phyloP scores from a whole-genome alignment of 257 asterid genomes.

The Scutellaria minor region DNA sequence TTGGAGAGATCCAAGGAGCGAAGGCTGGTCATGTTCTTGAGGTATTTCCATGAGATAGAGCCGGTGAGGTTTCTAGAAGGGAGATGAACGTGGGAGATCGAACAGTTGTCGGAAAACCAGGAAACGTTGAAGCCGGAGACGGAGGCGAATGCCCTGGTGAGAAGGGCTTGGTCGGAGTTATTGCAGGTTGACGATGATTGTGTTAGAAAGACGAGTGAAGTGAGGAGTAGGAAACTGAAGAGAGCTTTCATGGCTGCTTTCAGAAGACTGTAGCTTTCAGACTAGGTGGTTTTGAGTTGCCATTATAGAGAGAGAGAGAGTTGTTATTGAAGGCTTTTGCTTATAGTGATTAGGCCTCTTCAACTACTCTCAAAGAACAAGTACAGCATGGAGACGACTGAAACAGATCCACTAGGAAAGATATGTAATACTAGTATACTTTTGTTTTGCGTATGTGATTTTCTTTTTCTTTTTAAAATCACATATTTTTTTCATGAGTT shows the following conservation, averaged over 20 bases:
- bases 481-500: no score
- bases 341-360: conserved; percentile 7
- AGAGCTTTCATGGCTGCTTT: conserved; percentile 44
- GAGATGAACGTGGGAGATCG: conserved; percentile 51
- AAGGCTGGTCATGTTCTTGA: conserved; percentile 64
- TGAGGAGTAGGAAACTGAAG: conserved; percentile 40
- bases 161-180: conserved; percentile 46
- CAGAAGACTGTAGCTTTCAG: conserved; percentile 7
- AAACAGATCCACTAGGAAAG: conserved; percentile 33
- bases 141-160: conserved; percentile 71
- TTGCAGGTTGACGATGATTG: conserved; percentile 53
- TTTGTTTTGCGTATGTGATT: no score
- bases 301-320: conserved; percentile 27
- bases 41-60: conserved; percentile 68
- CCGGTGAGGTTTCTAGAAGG: conserved; percentile 74
- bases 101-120: conserved; percentile 48
- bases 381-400: conserved; percentile 20
- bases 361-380: conserved; percentile 23
- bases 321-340: neutral
- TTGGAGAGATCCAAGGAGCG: conserved; percentile 72
- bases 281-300: conserved; percentile 6
- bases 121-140: conserved; percentile 70
- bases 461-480: no score
- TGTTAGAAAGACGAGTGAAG: conserved; percentile 41
- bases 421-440: neutral